phyloP scores from a whole-genome alignment of 495 filamentous ascomycete species.

The Rostrohypoxylon terebratum region DNA sequence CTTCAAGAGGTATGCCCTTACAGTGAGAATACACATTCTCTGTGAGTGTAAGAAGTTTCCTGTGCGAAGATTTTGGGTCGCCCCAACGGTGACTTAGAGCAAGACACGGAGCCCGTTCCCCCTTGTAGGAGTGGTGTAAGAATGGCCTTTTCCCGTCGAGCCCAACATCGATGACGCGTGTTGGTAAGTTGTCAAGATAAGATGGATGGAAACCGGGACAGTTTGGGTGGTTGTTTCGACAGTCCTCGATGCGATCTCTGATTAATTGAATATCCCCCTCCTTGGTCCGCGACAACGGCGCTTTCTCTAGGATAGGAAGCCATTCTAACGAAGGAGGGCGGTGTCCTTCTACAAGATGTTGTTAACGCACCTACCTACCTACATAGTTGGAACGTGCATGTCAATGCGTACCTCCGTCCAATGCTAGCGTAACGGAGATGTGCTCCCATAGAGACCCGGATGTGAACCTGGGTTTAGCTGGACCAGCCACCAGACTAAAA shows the following conservation, averaged over 20 bases:
- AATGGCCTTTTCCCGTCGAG: slow-evolving; percentile 8
- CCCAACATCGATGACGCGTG: slow-evolving; percentile 19
- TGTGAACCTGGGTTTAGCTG: not conserved
- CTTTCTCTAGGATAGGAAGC: slow-evolving; percentile 2
- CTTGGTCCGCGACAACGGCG: slow-evolving; percentile 3
- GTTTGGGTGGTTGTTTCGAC: not conserved
- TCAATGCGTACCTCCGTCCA: slow-evolving; percentile 20
- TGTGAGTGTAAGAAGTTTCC: not conserved
- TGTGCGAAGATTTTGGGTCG: slow-evolving; percentile 16
- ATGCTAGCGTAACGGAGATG: slow-evolving; percentile 8
- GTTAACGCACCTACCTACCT: not conserved
- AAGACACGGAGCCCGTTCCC: not conserved
- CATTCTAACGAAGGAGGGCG: not conserved
- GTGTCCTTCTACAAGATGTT: not conserved
- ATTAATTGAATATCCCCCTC: slow-evolving; percentile 11
- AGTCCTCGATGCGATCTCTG: slow-evolving; percentile 5
- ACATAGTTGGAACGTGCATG: not conserved
- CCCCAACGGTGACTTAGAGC: slow-evolving; percentile 24
- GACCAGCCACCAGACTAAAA: slow-evolving; percentile 7
- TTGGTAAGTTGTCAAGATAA: not conserved
- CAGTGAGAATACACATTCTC: not conserved
- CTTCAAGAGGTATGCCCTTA: not conserved
- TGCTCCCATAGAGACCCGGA: slow-evolving; percentile 16
- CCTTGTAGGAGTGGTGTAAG: slow-evolving; percentile 1
- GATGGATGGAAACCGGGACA: not conserved